Conservation (phyloP, 306 rosid genomes). For the Hippophae tibetana region DNA sequence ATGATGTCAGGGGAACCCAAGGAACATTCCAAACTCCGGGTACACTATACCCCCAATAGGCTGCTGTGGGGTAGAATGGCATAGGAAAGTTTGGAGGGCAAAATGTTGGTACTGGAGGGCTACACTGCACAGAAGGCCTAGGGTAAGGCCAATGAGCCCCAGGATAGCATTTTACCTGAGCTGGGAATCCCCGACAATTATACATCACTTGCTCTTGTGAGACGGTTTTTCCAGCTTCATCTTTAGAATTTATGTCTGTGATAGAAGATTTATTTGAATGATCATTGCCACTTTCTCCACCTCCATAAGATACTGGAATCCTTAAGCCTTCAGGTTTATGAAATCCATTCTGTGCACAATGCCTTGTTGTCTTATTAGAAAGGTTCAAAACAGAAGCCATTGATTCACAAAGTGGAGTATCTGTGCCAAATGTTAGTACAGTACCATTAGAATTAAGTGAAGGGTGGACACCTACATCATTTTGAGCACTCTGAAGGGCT, state of each 20-base stretch:
- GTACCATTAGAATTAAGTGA: conserved; percentile 24
- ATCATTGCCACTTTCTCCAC: conserved; percentile 24
- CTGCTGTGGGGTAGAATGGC: conserved; percentile 39
- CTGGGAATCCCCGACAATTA: conserved; percentile 28
- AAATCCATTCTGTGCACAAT: conserved; percentile 23
- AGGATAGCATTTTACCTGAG: conserved; percentile 33
- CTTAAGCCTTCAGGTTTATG: conserved; percentile 26
- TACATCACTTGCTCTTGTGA: conserved; percentile 31
- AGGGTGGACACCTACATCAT: conserved; percentile 21
- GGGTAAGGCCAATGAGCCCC: conserved; percentile 49
- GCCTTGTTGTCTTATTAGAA: conserved; percentile 26
- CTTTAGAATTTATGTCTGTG: conserved; percentile 21
- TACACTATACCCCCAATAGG: conserved; percentile 40
- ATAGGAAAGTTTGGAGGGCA: conserved; percentile 41
- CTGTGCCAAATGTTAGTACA: conserved; percentile 35
- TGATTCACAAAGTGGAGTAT: conserved; percentile 36
- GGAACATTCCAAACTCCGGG: conserved; percentile 39
- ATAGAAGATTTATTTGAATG: conserved; percentile 22
- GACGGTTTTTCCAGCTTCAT: conserved; percentile 22
- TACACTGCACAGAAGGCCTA: conserved; percentile 39
- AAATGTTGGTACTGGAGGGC: conserved; percentile 29
- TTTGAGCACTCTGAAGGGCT: conserved; percentile 23
- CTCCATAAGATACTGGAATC: conserved; percentile 23
- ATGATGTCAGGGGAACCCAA: conserved; percentile 35
- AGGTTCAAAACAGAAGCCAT: conserved; percentile 40